A percentile compares a stretch with the other conserved stretches of the same genome.
These are phyloP conservation scores for Leccinum angustisporum DNA, from an alignment of 1,284 basidiomycete genomes.

Conservation along the genomic window DNA sequence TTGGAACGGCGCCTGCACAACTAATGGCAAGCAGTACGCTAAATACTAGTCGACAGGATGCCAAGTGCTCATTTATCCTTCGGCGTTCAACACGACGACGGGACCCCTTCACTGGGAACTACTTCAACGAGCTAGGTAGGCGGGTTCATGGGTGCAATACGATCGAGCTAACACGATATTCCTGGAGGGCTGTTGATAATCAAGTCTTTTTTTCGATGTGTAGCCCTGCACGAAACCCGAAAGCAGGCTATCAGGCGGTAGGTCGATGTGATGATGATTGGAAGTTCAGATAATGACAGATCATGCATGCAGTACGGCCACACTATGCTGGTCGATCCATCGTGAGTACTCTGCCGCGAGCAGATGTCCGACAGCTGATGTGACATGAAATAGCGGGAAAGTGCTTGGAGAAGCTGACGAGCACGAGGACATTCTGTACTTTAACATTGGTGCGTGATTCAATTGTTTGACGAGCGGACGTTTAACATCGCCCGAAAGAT, in stretches of 20 bases:
- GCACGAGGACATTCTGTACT: slow-evolving; percentile 78
- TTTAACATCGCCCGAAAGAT: slow-evolving; percentile 48
- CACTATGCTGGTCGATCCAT: slow-evolving; percentile 86
- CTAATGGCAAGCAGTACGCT: background rate
- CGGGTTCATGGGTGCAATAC: slow-evolving; percentile 16
- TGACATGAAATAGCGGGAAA: slow-evolving; percentile 58
- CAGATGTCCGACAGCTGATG: slow-evolving; percentile 7
- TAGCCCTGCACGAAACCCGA: slow-evolving; percentile 87
- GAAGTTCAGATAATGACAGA: slow-evolving; percentile 2
- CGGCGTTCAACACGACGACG: slow-evolving; percentile 89
- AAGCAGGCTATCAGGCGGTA: slow-evolving; percentile 84
- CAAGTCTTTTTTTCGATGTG: slow-evolving; percentile 96
- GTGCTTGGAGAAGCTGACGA: slow-evolving; percentile 80
- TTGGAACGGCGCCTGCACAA: slow-evolving; percentile 26
- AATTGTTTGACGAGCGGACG: background rate
- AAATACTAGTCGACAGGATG: slow-evolving; percentile 55
- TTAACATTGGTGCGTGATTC: slow-evolving; percentile 71
- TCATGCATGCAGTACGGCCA: slow-evolving; percentile 75
- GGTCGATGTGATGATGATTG: slow-evolving; percentile 30
- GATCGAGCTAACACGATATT: slow-evolving; percentile 11
- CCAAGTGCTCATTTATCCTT: slow-evolving; percentile 88
- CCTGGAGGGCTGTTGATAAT: slow-evolving; percentile 86
- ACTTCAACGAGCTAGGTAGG: slow-evolving; percentile 81
- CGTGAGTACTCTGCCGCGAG: slow-evolving; percentile 48
- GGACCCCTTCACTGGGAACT: slow-evolving; percentile 98